These are phyloP conservation scores for Simplicillium aogashimaense DNA, from an alignment of 2,329 filamentous ascomycete genomes.

Conservation along the genomic window DNA sequence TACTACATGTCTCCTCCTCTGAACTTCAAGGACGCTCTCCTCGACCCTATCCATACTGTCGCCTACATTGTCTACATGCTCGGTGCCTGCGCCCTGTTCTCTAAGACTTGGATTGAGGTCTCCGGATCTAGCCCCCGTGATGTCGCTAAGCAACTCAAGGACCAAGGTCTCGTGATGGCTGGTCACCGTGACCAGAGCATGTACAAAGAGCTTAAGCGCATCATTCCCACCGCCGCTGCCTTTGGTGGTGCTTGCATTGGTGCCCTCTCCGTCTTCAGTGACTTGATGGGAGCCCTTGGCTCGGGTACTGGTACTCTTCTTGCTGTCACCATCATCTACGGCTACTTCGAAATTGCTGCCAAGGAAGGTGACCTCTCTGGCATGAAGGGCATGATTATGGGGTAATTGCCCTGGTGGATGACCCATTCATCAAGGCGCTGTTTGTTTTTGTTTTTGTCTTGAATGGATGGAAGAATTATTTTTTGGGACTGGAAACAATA, in stretches of 20 bases:
- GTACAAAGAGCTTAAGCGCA: slow-evolving; percentile 99
- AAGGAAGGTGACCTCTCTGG: slow-evolving; percentile 94
- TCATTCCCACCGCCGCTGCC: slow-evolving; percentile 94
- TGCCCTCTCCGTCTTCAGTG: slow-evolving; percentile 88
- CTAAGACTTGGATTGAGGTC: slow-evolving; percentile 99
- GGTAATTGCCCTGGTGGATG: slow-evolving; percentile 29
- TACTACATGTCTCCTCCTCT: slow-evolving; percentile 99
- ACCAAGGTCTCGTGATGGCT: slow-evolving; percentile 98
- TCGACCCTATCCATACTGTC: slow-evolving; percentile 93
- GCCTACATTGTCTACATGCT: slow-evolving; percentile 98
- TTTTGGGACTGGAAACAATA: no score
- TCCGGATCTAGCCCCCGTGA: slow-evolving; percentile 95
- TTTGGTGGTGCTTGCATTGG: slow-evolving; percentile 99
- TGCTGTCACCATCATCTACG: slow-evolving; percentile 98
- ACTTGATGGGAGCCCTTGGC: slow-evolving; percentile 90
- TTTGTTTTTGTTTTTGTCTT: slow-evolving; percentile 1
- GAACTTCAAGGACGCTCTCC: slow-evolving; percentile 92
- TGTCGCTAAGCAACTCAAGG: slow-evolving; percentile 99
- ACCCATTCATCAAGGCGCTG: background rate
- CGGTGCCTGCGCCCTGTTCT: slow-evolving; percentile 93
- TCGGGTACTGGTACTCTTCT: slow-evolving; percentile 96
- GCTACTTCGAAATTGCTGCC: slow-evolving; percentile 98
- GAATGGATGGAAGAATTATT: background rate
- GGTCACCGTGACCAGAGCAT: slow-evolving; percentile 99
- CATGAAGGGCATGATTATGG: slow-evolving; percentile 66